A percentile compares a stretch with the other conserved stretches of the same genome.
phyloP scores from a whole-genome alignment of 345 rosid genomes.

The Salix koriyanagi region DNA sequence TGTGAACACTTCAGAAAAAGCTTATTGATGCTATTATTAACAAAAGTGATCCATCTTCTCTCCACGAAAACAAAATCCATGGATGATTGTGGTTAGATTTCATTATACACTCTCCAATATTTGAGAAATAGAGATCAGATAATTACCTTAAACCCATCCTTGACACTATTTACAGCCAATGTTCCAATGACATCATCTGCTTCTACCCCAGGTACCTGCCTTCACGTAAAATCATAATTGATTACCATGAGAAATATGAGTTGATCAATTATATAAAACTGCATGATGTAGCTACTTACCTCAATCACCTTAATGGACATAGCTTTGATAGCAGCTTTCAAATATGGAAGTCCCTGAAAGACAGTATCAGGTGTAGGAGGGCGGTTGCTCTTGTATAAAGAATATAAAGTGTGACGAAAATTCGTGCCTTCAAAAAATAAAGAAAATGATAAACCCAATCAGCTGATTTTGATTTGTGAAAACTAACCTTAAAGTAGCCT shows the following conservation, averaged over 20 bases:
- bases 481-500: not conserved
- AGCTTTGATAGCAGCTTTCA: constrained; percentile 93
- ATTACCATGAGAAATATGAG: constrained; percentile 18
- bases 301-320: constrained; percentile 92
- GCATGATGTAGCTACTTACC: constrained; percentile 42
- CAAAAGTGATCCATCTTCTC: not conserved
- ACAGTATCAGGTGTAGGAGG: constrained; percentile 95
- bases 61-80: not conserved
- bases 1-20: too few species aligned
- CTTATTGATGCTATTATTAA: too few species aligned
- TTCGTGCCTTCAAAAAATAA: constrained; percentile 52
- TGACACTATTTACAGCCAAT: constrained; percentile 76
- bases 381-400: constrained; percentile 84
- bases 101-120: not conserved
- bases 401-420: constrained; percentile 83
- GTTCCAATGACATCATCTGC: constrained; percentile 99
- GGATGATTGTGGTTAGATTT: not conserved
- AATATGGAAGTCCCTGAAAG: constrained; percentile 87
- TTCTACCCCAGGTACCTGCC: constrained; percentile 95
- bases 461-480: not conserved
- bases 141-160: constrained; percentile 70
- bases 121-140: constrained; percentile 7
- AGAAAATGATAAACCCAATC: too few species aligned
- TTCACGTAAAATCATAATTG: constrained; percentile 27
- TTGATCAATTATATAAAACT: constrained; percentile 5